These are phyloP conservation scores for Parascedosporium putredinis DNA, from an alignment of 2,329 filamentous ascomycete species.

Conservation along the genomic window DNA sequence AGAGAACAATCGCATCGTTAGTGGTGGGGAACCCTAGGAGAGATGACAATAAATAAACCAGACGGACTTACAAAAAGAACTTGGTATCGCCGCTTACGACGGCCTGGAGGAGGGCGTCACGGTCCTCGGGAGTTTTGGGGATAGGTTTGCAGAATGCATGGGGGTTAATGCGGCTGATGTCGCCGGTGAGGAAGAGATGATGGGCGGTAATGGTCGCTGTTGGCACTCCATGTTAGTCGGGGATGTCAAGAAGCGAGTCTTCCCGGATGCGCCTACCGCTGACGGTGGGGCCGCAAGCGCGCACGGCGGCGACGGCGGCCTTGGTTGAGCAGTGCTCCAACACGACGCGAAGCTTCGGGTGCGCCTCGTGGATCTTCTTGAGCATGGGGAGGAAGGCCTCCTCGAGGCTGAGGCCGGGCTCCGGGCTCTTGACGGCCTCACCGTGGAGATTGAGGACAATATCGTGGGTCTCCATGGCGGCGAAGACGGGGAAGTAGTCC, in stretches of 20 bases:
- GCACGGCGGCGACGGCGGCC: constrained; percentile 69
- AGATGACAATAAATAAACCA: neutral
- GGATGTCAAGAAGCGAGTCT: neutral
- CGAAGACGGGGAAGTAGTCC: constrained; percentile 68
- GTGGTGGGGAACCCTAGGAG: constrained; percentile 11
- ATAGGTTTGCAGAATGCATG: constrained; percentile 66
- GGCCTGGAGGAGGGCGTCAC: constrained; percentile 60
- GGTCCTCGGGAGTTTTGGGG: constrained; percentile 60
- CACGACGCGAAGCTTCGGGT: constrained; percentile 61
- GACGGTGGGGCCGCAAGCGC: constrained; percentile 66
- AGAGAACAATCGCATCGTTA: constrained; percentile 6
- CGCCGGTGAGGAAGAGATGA: constrained; percentile 70
- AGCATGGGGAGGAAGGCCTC: constrained; percentile 70
- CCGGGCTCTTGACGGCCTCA: constrained; percentile 50
- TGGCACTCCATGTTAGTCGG: neutral
- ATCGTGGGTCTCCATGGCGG: constrained; percentile 76
- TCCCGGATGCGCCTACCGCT: constrained; percentile 30
- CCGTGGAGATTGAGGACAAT: constrained; percentile 91
- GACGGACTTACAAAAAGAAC: constrained; percentile 65
- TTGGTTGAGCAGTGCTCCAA: constrained; percentile 84
- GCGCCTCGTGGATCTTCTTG: constrained; percentile 58
- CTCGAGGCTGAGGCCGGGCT: constrained; percentile 35
- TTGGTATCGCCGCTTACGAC: constrained; percentile 48
- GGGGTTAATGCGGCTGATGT: constrained; percentile 52
- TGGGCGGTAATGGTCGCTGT: constrained; percentile 73